Conservation (phyloP, 169 alveolate genomes). For the Plasmodium blacklocki region DNA sequence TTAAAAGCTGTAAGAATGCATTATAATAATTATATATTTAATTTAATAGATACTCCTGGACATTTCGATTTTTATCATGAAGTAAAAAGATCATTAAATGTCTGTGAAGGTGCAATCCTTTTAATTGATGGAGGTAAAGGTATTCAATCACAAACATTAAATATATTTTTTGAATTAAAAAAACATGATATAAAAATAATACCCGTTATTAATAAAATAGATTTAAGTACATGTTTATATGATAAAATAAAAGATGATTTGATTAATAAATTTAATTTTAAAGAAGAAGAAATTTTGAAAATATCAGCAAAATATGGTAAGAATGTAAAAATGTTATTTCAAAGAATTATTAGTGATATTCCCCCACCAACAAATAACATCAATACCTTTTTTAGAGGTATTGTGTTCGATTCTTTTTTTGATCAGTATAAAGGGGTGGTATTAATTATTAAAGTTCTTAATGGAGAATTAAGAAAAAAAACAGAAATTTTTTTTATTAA, state of each 20-base stretch:
- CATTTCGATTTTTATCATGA: constrained; percentile 96
- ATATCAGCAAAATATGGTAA: constrained; percentile 93
- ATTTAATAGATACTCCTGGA: constrained; percentile 98
- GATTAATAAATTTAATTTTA: constrained; percentile 77
- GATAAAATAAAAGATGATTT: constrained; percentile 79
- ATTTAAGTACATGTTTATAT: constrained; percentile 84
- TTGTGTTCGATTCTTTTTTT: constrained; percentile 93
- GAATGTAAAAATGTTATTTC: constrained; percentile 88
- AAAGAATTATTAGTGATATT: constrained; percentile 84
- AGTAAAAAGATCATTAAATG: constrained; percentile 94
- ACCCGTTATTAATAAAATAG: constrained; percentile 95
- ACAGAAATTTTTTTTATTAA: constrained; percentile 80
- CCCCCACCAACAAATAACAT: constrained; percentile 89
- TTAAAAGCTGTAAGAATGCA: constrained; percentile 86
- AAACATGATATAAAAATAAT: constrained; percentile 91
- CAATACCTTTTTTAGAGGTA: constrained; percentile 88
- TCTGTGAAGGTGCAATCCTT: constrained; percentile 94
- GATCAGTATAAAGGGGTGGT: constrained; percentile 93
- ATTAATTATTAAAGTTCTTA: constrained; percentile 86
- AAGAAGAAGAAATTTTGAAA: constrained; percentile 87
- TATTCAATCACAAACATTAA: constrained; percentile 95
- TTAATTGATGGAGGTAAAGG: constrained; percentile 95
- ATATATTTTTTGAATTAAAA: constrained; percentile 90
- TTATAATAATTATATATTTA: constrained; percentile 89
- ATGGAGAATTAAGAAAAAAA: constrained; percentile 80